These are phyloP conservation scores for Punica granatum DNA, from an alignment of 345 rosid species.

Conservation along the genomic window DNA sequence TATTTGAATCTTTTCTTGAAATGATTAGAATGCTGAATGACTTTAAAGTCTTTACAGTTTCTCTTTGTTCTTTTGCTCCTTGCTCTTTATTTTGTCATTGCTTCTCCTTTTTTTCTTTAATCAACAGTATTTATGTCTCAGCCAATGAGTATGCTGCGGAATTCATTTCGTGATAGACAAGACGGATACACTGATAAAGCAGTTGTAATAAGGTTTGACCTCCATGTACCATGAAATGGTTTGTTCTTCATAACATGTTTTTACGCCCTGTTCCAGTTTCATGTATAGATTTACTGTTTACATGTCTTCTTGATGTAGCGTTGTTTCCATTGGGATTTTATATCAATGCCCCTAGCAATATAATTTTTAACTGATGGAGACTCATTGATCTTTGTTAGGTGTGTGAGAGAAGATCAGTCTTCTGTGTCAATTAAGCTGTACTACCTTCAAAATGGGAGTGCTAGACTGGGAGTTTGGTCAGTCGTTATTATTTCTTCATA, in stretches of 20 bases:
- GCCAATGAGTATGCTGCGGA: conserved; percentile 83
- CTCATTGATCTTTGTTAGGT: conserved; percentile 29
- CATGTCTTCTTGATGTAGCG: neutral
- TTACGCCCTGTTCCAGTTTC: neutral
- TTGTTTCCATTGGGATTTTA: neutral
- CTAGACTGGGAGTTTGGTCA: conserved; percentile 95
- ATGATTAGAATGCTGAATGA: neutral
- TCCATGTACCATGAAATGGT: neutral
- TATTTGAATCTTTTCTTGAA: neutral
- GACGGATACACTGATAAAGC: conserved; percentile 90
- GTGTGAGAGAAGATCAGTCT: conserved; percentile 82
- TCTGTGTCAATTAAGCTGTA: conserved; percentile 73
- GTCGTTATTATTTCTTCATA: conserved; percentile 14
- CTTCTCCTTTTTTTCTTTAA: conserved; percentile 16
- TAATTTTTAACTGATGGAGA: neutral
- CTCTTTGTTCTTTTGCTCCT: neutral
- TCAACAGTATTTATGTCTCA: conserved; percentile 25
- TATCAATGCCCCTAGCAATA: neutral
- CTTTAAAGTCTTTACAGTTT: neutral
- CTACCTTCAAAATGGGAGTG: conserved; percentile 91
- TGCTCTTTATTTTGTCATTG: conserved; percentile 1
- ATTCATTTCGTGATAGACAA: conserved; percentile 69
- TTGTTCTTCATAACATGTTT: neutral
- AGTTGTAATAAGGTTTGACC: conserved; percentile 64
- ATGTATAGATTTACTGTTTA: neutral